Evolutionary conservation across 2,329 filamentous ascomycete genomes (phyloP).

Genomic region (Phyllosticta citribraziliensis): DNA sequence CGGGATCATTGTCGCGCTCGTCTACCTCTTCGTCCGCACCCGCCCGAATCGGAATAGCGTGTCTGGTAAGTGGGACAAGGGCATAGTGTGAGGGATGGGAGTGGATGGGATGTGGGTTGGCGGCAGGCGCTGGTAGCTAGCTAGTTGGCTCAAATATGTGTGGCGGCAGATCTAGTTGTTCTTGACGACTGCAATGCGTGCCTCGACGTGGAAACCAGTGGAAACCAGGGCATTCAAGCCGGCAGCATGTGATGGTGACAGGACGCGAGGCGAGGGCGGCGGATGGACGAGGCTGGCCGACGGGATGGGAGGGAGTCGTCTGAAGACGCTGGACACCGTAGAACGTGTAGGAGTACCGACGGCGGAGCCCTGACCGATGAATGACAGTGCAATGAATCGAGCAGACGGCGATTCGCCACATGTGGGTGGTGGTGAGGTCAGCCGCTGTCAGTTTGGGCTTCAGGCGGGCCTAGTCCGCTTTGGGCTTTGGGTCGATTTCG

Average conservation of each 20-base stretch:
- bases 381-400: too few species aligned
- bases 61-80: slow-evolving; percentile 22
- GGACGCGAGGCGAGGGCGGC: neutral
- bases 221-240: too few species aligned
- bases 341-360: too few species aligned
- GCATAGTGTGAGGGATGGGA: slow-evolving; percentile 21
- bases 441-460: neutral
- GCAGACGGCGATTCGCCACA: too few species aligned
- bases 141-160: neutral
- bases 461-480: slow-evolving; percentile 6
- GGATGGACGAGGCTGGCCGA: too few species aligned
- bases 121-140: slow-evolving; percentile 6
- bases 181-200: neutral
- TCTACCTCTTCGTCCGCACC: slow-evolving; percentile 31
- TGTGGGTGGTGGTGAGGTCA: neutral
- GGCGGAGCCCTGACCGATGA: too few species aligned
- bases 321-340: too few species aligned
- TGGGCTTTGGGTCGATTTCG: neutral
- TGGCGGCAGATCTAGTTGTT: neutral
- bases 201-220: neutral
- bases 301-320: too few species aligned
- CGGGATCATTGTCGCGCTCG: slow-evolving; percentile 33
- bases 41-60: slow-evolving; percentile 11
- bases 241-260: neutral
- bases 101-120: neutral